phyloP scores from a whole-genome alignment of 1,284 basidiomycete genomes.

The Neotropicomus parvogracilis region DNA sequence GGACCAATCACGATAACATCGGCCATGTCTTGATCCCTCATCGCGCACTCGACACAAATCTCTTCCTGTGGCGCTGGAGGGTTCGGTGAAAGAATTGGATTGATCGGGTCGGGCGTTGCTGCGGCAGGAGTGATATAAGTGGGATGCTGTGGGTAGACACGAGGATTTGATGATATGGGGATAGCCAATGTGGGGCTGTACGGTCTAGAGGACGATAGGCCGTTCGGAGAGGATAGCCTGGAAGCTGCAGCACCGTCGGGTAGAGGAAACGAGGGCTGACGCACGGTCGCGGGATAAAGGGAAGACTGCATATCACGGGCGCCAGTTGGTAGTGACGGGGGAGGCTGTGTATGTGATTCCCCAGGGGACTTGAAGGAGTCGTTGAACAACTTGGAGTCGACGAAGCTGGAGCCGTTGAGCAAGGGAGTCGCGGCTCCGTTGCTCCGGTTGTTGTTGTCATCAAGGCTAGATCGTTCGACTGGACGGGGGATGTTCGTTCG shows the following conservation, averaged over 20 bases:
- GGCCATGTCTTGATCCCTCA: conserved; percentile 98
- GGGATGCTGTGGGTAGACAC: conserved; percentile 69
- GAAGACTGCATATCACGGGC: conserved; percentile 30
- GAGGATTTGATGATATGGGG: conserved; percentile 60
- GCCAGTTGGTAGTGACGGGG: conserved; percentile 24
- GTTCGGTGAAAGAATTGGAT: conserved; percentile 53
- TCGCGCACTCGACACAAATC: conserved; percentile 95
- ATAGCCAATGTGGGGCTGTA: conserved; percentile 44
- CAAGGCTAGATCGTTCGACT: conserved; percentile 48
- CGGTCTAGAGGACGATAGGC: conserved; percentile 52
- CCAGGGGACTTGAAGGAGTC: conserved; percentile 34
- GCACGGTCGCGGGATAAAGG: conserved; percentile 40
- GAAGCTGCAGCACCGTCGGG: conserved; percentile 39
- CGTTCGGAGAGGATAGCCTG: conserved; percentile 28
- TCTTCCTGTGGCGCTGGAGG: conserved; percentile 62
- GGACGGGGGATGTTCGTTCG: conserved; percentile 42
- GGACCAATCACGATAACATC: conserved; percentile 87
- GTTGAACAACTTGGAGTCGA: conserved; percentile 29
- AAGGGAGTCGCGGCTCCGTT: conserved; percentile 31
- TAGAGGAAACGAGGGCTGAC: conserved; percentile 43
- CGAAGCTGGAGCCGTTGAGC: conserved; percentile 32
- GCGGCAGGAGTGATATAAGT: conserved; percentile 64
- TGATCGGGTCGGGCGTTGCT: conserved; percentile 51
- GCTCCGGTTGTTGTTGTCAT: conserved; percentile 35
- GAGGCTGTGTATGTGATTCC: conserved; percentile 24